Evolutionary conservation across 2,329 filamentous ascomycete species (phyloP), one percentile per base, ranked within the genome.

Genomic region (Aspergillus sp.): DNA sequence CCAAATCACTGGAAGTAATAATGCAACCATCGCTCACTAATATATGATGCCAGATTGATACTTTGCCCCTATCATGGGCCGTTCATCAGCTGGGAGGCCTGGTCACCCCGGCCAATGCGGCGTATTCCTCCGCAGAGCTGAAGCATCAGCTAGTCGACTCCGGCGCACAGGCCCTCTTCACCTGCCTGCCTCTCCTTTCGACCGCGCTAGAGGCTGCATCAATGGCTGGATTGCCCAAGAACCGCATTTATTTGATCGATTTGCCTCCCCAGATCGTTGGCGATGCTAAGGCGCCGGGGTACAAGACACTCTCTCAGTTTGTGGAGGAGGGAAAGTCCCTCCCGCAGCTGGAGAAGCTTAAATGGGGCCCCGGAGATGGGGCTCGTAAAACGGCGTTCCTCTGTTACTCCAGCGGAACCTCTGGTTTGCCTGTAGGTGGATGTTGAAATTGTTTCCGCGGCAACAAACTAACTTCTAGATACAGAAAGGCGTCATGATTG

Each of bases 401-500:
- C 42, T 91, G 87, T 73, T 92, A 90, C 68, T 90, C 87, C 0
- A 89, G 85, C 66, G 89, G 89, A 17, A 93, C 89, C 1, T 91
- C 88, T 10, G 89, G 89, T 3, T 73, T 92, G 35, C 89, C 89
- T 14, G 86, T 88, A 76, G 63, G 78, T 67, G 7, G 3, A 22
- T 20, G 5, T 10, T 19, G 10, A 13, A 36, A 22, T 4, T 33
- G 14, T 10, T n/a, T 17, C 16, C 3, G 14, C 22, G 20, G 36
- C 45, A n/a, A n/a, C 5, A 8, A n/a, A 26, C 56, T 65, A 45
- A 65, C 14, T 19, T 8, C n/a, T 20, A 14, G 24, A 40, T 55
- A 24, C 52, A 88, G 83, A 90, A 91, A 86, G 89, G 88, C 42
- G 89, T 92, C 49, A 90, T 89, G 85, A 88, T 93, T 53, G 88